phyloP scores from a whole-genome alignment of 371 early-diverging fungal genomes.

The Mucor racemosus region DNA sequence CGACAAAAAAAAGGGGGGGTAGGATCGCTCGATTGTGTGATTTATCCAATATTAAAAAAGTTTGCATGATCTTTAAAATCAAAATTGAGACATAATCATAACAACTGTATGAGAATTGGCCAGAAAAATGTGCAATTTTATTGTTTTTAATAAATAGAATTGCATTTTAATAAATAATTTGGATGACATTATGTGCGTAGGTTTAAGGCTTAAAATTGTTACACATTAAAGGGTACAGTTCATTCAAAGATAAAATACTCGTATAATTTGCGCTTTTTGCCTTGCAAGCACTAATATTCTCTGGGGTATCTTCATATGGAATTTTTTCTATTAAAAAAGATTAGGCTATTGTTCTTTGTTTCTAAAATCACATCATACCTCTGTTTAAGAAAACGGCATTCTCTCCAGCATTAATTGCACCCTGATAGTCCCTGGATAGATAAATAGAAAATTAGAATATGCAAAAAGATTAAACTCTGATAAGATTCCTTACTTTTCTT shows the following conservation, averaged over 20 bases:
- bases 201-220: conserved; percentile 12
- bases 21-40: no score
- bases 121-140: not conserved
- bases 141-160: no score
- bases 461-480: not conserved
- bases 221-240: conserved; percentile 29
- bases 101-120: not conserved
- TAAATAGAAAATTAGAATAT: not conserved
- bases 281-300: conserved; percentile 22
- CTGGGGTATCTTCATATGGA: conserved; percentile 36
- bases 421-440: conserved; percentile 17
- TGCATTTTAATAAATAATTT: not conserved
- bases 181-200: not conserved
- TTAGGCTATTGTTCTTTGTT: not conserved
- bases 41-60: no score
- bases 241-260: conserved; percentile 36
- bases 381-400: conserved; percentile 34
- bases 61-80: no score
- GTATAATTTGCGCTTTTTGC: conserved; percentile 19
- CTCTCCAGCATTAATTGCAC: conserved; percentile 40
- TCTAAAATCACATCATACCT: conserved; percentile 11
- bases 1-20: no score
- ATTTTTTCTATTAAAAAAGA: conserved; percentile 24
- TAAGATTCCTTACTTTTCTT: conserved; percentile 30
- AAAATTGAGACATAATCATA: not conserved